A percentile compares a stretch with the other conserved stretches of the same genome.
phyloP scores from a whole-genome alignment of 495 filamentous ascomycete species.

The Lindgomyces ingoldianus region DNA sequence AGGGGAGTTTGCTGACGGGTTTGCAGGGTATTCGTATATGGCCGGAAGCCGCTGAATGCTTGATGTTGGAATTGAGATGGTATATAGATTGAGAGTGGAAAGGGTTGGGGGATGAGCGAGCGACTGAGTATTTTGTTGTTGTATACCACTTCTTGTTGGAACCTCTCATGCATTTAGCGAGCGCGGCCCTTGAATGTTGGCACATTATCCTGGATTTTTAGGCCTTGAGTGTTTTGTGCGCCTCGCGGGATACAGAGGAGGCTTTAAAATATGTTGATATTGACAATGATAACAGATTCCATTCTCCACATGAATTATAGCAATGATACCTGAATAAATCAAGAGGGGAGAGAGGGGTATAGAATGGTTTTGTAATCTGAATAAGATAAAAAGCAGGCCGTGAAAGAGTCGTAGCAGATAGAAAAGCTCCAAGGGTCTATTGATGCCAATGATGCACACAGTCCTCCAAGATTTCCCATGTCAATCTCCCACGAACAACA shows the following conservation, averaged over 20 bases:
- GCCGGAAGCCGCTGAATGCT: conserved; percentile 12
- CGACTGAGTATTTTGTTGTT: not conserved
- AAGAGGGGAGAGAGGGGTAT: not conserved
- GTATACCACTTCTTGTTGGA: not conserved
- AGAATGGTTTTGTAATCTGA: not conserved
- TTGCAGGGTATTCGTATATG: conserved; percentile 16
- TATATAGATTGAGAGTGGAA: no score
- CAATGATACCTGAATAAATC: not conserved
- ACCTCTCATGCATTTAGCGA: no score
- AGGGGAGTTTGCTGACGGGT: not conserved
- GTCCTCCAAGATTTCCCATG: not conserved
- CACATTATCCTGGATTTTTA: no score
- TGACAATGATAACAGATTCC: no score
- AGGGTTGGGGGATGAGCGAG: no score
- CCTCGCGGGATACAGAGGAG: no score
- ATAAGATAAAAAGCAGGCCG: not conserved
- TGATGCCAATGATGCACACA: not conserved
- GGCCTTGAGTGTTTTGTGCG: no score
- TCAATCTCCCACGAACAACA: not conserved
- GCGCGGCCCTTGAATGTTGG: no score
- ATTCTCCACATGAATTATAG: no score
- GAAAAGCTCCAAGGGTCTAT: not conserved
- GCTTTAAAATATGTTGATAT: no score
- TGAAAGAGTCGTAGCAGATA: not conserved
- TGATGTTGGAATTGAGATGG: no score